Base-by-base conservation (phyloP, 345 rosid species). In the Fremontodendron californicum region DNA sequence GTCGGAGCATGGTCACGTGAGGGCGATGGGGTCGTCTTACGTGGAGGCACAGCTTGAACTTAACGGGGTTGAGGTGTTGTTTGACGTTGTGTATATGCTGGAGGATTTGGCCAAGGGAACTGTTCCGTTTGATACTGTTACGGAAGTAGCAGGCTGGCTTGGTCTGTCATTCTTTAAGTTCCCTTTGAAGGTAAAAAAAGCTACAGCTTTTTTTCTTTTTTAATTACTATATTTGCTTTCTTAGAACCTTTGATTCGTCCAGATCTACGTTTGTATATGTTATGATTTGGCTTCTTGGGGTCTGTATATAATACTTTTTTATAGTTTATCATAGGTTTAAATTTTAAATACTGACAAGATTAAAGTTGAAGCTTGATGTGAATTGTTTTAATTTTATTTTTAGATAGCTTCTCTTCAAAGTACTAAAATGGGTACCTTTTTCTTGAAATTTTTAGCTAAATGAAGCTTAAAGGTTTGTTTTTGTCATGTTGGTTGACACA, bases 21-120 rank as follows among this genome's bases (percentile, higher is more conserved):
- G 73, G 76, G 93, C 97, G 16, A 62, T 85, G 4, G 88, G 89
- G 2, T 85, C 92, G 68, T 89, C 97, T 70, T 88, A 80, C 63
- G 78, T 92, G 61, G 87, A 88, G 23, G 97, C 92, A 12, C 87
- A 85, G 80, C 79, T 94, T 75, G 86, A 90, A 70, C 72, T 94
- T 21, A 70, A 81, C 18, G 89, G 93, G 78, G 88, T 91, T 35
- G 75, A 83, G 57, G 85, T 92, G 77, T 74, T 92, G 72, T 78
- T 84, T 43, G 93, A 91, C 78, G 86, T 87, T 57, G 78, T 89
- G 66, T 81, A 75, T 74, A 67, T 94, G 81, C 86, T 89, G 60
- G 64, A 86, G 46, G 91, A 88, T 75, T 83, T 88, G 73, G 85
- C 89, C 31, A 88, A 67, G 27, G 89, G 88, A 12, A 77, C 57